phyloP scores from a whole-genome alignment of 768 basidiomycete genomes.

The Auriscalpium orientale region DNA sequence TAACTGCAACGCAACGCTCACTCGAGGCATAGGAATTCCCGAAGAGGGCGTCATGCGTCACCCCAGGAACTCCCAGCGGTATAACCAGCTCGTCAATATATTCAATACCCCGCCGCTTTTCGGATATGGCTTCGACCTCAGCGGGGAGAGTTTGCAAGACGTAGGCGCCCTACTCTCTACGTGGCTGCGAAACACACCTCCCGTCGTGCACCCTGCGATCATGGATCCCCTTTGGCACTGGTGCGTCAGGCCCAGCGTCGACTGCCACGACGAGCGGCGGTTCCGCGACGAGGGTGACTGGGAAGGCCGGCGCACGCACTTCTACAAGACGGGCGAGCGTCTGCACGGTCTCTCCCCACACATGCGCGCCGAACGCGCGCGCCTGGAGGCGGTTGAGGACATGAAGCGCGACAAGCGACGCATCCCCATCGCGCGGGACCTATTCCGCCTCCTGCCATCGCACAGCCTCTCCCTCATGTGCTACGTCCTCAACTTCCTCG shows the following conservation, averaged over 20 bases:
- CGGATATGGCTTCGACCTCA: slow-evolving; percentile 18
- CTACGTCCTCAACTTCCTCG: slow-evolving; percentile 42
- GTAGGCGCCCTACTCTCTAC: slow-evolving; percentile 39
- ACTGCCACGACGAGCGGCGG: slow-evolving; percentile 24
- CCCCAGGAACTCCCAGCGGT: slow-evolving; percentile 32
- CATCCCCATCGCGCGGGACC: slow-evolving; percentile 32
- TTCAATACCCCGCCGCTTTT: slow-evolving; percentile 28
- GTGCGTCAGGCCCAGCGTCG: slow-evolving; percentile 37
- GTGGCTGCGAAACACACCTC: slow-evolving; percentile 39
- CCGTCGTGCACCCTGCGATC: slow-evolving; percentile 35
- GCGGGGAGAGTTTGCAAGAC: slow-evolving; percentile 28
- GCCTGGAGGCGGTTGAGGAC: neutral
- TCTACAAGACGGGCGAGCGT: slow-evolving; percentile 17
- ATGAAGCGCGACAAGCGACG: slow-evolving; percentile 22
- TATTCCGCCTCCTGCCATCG: slow-evolving; percentile 43
- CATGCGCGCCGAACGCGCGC: neutral
- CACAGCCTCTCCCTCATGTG: slow-evolving; percentile 33
- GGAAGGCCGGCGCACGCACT: slow-evolving; percentile 23
- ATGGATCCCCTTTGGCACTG: slow-evolving; percentile 35
- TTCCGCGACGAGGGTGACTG: slow-evolving; percentile 25
- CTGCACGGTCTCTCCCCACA: too few relatives aligned
- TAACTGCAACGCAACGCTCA: neutral
- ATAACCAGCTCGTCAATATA: slow-evolving; percentile 29
- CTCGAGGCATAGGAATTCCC: slow-evolving; percentile 30
- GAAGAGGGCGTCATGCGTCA: slow-evolving; percentile 36